Evolutionary conservation across 306 rosid genomes (phyloP), one percentile per base, ranked within the genome.

Genomic region (Vigna hirtella): DNA sequence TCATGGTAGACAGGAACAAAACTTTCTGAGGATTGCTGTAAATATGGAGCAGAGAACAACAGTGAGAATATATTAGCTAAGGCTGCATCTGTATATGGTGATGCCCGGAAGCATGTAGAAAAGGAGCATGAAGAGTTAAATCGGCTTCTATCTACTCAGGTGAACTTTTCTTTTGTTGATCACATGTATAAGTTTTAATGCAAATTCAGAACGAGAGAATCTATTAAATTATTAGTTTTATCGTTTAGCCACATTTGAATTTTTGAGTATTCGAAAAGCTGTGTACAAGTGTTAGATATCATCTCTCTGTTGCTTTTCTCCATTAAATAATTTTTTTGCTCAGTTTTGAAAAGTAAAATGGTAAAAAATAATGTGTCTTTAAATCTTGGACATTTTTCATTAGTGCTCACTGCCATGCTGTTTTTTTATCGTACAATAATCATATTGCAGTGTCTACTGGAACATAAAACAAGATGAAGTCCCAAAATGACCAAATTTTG

Each of bases 21-120:
- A 86, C 89, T 95, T 83, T 95, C 98, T 75, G 99, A 93, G 85
- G 98, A 93, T 77, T 95, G 99, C 89, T 90, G 97, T 89, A 91
- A 47, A 88, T 95, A 93, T 80, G 99, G 99, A 85, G 93, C 96
- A 78, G 97, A 90, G 89, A 95, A 93, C 83, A 78, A 74, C 52
- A 72, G 66, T 56, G 99, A 93, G 74, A 85, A 86, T 71, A 85
- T 95, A 73, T 86, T 95, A 67, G 93, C 99, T n/a, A 93, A 93
- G 88, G 97, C 96, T 18, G 93, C 99, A 66, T 91, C 98, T 22
- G 88, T 95, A 79, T 93, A 93, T 83, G 99, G 98, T 9, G 99
- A 95, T 83, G 91, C 98, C 77, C 91, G 93, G 63, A 88, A 93
- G 87, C 99, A 95, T 66, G 94, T 95, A 56, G 99, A 93, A 88